Percentiles rank a stretch among this genome's conserved stretches.
phyloP scores from a whole-genome alignment of 169 alveolate genomes.

The Plasmodium fragile region DNA sequence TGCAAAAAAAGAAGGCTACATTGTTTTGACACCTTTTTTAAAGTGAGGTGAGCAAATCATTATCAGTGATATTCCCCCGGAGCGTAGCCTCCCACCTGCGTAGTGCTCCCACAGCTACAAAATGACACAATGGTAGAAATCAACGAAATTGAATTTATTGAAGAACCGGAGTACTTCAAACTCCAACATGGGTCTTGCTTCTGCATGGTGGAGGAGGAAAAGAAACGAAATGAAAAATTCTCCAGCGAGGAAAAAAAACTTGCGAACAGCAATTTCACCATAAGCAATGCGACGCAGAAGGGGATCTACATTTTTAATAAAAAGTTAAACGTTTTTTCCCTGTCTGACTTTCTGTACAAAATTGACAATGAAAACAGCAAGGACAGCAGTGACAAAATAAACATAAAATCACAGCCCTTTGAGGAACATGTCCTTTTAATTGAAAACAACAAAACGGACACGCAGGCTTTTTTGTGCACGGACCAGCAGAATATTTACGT shows the following conservation, averaged over 20 bases:
- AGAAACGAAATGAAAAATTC: slow-evolving; percentile 17
- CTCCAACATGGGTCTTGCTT: slow-evolving; percentile 71
- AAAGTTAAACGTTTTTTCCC: slow-evolving; percentile 33
- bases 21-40: not conserved
- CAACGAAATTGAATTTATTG: slow-evolving; percentile 73
- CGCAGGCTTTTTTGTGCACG: slow-evolving; percentile 41
- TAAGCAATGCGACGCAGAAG: slow-evolving; percentile 63
- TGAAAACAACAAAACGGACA: slow-evolving; percentile 60
- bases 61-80: not conserved
- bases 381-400: slow-evolving; percentile 33
- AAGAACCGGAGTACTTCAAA: slow-evolving; percentile 72
- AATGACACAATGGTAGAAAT: slow-evolving; percentile 49
- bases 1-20: not conserved
- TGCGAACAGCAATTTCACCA: slow-evolving; percentile 16
- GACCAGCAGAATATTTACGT: slow-evolving; percentile 31
- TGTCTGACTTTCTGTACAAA: slow-evolving; percentile 72
- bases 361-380: slow-evolving; percentile 28
- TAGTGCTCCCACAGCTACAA: not conserved
- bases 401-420: slow-evolving; percentile 51
- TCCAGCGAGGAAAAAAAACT: not conserved
- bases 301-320: slow-evolving; percentile 46
- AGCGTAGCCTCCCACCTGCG: not conserved
- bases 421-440: slow-evolving; percentile 35
- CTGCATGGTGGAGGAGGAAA: slow-evolving; percentile 57
- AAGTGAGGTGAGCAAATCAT: not conserved